phyloP scores from a whole-genome alignment of 139 green algal species.

The Parachlorella kessleri region DNA sequence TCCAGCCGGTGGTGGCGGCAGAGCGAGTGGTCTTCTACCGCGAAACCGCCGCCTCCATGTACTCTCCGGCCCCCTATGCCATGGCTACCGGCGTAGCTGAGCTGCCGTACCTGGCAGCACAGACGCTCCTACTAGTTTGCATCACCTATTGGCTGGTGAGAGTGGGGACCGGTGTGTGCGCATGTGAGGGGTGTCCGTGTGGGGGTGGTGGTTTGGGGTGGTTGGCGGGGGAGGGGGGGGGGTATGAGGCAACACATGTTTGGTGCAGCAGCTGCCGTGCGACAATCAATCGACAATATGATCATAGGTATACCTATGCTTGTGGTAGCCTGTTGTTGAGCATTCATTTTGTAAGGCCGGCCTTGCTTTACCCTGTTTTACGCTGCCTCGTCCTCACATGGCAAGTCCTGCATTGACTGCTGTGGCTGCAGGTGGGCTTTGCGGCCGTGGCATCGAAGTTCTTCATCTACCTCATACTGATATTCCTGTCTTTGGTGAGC shows the following conservation, averaged over 20 bases:
- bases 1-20: not conserved
- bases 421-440: conserved; percentile 43
- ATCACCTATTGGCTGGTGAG: conserved; percentile 14
- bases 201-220: not conserved
- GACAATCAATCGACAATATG: not conserved
- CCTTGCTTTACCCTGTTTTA: not conserved
- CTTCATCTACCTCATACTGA: conserved; percentile 17
- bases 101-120: conserved; percentile 28
- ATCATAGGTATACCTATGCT: not conserved
- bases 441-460: conserved; percentile 24
- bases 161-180: not conserved
- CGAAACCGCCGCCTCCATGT: conserved; percentile 39
- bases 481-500: conserved; percentile 6
- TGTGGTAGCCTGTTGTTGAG: not conserved
- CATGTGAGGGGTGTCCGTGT: no score
- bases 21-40: conserved; percentile 12
- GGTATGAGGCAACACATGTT: not conserved
- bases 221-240: not conserved
- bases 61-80: conserved; percentile 19
- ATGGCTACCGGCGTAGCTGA: conserved; percentile 18
- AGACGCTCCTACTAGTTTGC: conserved; percentile 23
- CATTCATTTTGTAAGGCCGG: not conserved
- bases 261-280: no score
- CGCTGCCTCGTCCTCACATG: conserved; percentile 20
- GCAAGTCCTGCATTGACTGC: conserved; percentile 34